Conservation (phyloP, 2,329 filamentous ascomycete species). For the Colletotrichum sp. region DNA sequence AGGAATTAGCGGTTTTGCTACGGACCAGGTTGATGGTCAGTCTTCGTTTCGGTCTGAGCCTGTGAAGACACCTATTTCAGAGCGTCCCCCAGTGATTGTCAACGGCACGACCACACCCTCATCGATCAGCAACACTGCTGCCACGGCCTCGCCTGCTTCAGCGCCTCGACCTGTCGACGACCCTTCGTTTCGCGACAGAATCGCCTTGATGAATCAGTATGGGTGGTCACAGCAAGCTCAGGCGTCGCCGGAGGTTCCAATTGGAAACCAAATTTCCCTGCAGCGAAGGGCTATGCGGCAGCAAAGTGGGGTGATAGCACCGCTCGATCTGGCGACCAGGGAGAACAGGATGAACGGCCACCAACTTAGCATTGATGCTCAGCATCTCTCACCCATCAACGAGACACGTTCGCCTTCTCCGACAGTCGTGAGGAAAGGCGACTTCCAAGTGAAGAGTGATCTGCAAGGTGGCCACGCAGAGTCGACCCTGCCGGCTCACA, state of each 20-base stretch:
- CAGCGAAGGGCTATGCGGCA: constrained; percentile 43
- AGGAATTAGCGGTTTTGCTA: constrained; percentile 2
- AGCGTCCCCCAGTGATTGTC: constrained; percentile 36
- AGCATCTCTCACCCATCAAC: constrained; percentile 74
- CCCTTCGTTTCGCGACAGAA: constrained; percentile 45
- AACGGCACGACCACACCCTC: constrained; percentile 35
- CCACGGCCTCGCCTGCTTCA: constrained; percentile 7
- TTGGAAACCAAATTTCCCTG: constrained; percentile 34
- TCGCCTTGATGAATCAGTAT: constrained; percentile 40
- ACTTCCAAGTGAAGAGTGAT: constrained; percentile 3
- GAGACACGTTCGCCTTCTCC: constrained; percentile 77
- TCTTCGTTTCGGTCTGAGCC: neutral
- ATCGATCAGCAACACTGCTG: neutral
- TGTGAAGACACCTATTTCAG: constrained; percentile 22
- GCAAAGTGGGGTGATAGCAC: constrained; percentile 56
- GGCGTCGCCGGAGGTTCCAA: constrained; percentile 26
- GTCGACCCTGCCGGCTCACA: neutral
- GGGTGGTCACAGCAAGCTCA: constrained; percentile 4
- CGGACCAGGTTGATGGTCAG: neutral
- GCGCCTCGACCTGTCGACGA: constrained; percentile 31
- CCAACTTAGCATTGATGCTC: constrained; percentile 39
- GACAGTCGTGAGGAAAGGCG: constrained; percentile 55
- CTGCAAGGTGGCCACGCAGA: neutral
- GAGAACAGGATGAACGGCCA: constrained; percentile 43
- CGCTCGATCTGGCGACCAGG: constrained; percentile 59